Conservation (phyloP, 139 green algal genomes). For the Chlorella vulgaris region DNA sequence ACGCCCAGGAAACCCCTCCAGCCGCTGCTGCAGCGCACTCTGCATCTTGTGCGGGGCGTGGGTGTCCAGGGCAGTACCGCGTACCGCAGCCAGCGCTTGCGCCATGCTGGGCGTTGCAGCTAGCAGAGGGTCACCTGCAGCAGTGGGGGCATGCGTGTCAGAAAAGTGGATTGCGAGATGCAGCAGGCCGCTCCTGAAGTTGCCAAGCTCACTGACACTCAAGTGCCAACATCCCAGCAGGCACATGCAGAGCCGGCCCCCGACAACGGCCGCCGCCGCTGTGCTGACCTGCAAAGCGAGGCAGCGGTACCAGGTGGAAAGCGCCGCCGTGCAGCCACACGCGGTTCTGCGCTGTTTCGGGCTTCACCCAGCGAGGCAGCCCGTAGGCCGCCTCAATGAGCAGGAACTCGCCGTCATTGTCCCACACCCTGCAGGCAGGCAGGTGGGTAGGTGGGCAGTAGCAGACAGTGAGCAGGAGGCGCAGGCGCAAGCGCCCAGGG, state of each 20-base stretch:
- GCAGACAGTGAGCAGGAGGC: neutral
- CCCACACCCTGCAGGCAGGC: conserved; percentile 66
- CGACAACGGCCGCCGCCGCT: neutral
- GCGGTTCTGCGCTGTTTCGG: conserved; percentile 66
- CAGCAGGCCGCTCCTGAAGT: too few relatives aligned
- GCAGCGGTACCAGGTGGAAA: conserved; percentile 76
- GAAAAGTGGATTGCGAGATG: neutral
- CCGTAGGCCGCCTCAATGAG: conserved; percentile 93
- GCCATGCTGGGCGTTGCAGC: conserved; percentile 37
- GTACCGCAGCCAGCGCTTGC: conserved; percentile 57
- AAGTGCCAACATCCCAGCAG: neutral
- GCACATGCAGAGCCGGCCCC: neutral
- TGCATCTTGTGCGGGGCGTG: conserved; percentile 9
- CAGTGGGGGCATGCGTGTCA: neutral
- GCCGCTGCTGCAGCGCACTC: conserved; percentile 11
- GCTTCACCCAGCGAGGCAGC: conserved; percentile 84
- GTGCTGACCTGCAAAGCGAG: conserved; percentile 22
- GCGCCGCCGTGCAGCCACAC: conserved; percentile 73
- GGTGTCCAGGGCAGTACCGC: conserved; percentile 19
- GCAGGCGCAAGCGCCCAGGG: neutral
- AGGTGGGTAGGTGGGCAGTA: neutral
- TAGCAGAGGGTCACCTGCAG: conserved; percentile 39
- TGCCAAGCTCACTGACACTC: too few relatives aligned
- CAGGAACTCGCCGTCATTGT: conserved; percentile 96
- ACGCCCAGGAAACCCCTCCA: conserved; percentile 39